Conservation (phyloP, 139 green algal species). For the Gonium pectorale region DNA sequence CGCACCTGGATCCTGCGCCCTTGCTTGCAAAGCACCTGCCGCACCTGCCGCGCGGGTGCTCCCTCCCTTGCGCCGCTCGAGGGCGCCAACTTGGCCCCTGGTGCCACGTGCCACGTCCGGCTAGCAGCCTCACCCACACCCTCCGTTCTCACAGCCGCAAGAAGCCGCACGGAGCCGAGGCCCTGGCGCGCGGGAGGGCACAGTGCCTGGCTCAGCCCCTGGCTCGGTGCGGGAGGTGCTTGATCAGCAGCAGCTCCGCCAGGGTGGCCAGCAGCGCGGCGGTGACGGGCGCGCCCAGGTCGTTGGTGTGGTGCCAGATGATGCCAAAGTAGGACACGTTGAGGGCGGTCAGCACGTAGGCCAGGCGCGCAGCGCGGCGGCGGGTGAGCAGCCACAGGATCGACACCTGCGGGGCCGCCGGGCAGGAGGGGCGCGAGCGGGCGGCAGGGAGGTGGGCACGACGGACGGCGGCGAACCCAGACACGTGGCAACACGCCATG, state of each 20-base stretch:
- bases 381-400: conserved; percentile 47
- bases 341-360: conserved; percentile 43
- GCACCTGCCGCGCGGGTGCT: too few species aligned
- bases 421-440: neutral
- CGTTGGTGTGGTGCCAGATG: conserved; percentile 45
- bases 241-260: conserved; percentile 37
- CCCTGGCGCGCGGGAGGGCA: too few species aligned
- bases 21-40: too few species aligned
- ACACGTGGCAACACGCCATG: neutral
- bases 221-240: conserved; percentile 1
- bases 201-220: too few species aligned
- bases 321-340: conserved; percentile 42
- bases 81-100: too few species aligned
- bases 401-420: neutral
- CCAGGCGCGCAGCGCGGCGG: conserved; percentile 29
- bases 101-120: too few species aligned
- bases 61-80: too few species aligned
- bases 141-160: too few species aligned
- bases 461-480: neutral
- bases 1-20: too few species aligned
- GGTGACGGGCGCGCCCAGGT: conserved; percentile 43
- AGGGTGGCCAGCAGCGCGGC: conserved; percentile 40
- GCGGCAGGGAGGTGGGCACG: neutral
- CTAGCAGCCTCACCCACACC: too few species aligned
- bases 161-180: too few species aligned